Percentiles rank a stretch among this genome's conserved stretches.
phyloP scores from a whole-genome alignment of 2,329 filamentous ascomycete species.

The Chaetothyriales sp. region DNA sequence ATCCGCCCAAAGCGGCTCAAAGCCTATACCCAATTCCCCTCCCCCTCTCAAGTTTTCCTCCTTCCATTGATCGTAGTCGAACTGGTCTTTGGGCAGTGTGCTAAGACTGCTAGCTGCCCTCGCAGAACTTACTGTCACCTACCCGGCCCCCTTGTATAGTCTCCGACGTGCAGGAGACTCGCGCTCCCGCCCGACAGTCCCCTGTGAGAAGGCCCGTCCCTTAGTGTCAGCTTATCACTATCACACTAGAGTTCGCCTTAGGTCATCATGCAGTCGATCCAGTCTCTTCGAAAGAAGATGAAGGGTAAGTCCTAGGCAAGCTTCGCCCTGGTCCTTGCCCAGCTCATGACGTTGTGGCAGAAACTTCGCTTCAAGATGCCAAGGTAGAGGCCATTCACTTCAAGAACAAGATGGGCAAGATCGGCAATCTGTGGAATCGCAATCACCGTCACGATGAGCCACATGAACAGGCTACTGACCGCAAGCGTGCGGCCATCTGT shows the following conservation, averaged over 20 bases:
- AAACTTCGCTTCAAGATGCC: conserved; percentile 24
- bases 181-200: neutral
- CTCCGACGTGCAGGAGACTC: neutral
- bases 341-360: conserved; percentile 15
- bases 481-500: conserved; percentile 56
- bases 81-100: neutral
- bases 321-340: neutral
- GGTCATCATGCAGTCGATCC: conserved; percentile 8
- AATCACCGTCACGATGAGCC: conserved; percentile 90
- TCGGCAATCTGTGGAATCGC: conserved; percentile 57
- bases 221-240: neutral
- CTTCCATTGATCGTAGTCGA: neutral
- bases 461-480: conserved; percentile 71
- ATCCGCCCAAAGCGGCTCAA: neutral
- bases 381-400: conserved; percentile 41
- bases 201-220: neutral
- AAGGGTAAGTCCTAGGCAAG: conserved; percentile 8
- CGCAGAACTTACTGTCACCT: neutral
- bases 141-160: neutral
- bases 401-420: conserved; percentile 49
- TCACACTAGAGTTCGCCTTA: neutral
- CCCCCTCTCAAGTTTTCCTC: neutral
- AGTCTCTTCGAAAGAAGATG: conserved; percentile 15
- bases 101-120: neutral
- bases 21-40: neutral